These are phyloP conservation scores for Hysterium pulicare DNA, from an alignment of 2,329 filamentous ascomycete species.

Conservation along the genomic window DNA sequence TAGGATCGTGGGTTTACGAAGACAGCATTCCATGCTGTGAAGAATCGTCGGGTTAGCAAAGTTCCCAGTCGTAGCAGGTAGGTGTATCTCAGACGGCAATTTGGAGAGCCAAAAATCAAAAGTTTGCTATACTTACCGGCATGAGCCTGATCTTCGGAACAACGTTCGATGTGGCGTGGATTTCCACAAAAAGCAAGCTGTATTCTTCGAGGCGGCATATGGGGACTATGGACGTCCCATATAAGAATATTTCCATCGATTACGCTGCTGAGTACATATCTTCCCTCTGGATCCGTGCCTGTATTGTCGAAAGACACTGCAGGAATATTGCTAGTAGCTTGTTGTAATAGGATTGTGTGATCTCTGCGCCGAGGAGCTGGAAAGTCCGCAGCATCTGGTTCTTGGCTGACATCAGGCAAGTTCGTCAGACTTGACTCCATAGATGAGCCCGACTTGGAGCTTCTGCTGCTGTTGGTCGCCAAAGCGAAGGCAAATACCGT, in stretches of 20 bases:
- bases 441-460: not conserved
- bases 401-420: slow-evolving; percentile 1
- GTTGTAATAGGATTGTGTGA: slow-evolving; percentile 17
- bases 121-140: not conserved
- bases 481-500: slow-evolving; percentile 60
- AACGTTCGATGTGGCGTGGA: slow-evolving; percentile 9
- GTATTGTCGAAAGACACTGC: slow-evolving; percentile 58
- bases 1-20: slow-evolving; percentile 1
- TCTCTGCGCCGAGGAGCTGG: slow-evolving; percentile 24
- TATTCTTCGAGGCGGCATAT: slow-evolving; percentile 14
- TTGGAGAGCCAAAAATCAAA: not conserved
- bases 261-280: slow-evolving; percentile 57
- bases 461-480: slow-evolving; percentile 23
- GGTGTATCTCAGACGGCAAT: no score
- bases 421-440: slow-evolving; percentile 5
- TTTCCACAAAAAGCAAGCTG: slow-evolving; percentile 23
- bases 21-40: slow-evolving; percentile 2
- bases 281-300: slow-evolving; percentile 51
- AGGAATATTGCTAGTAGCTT: slow-evolving; percentile 50
- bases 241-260: slow-evolving; percentile 50
- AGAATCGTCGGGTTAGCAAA: not conserved
- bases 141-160: slow-evolving; percentile 12
- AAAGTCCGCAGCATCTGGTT: slow-evolving; percentile 21
- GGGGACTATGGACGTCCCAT: slow-evolving; percentile 42
- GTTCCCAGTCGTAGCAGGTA: no score